These are phyloP conservation scores for Fraxinus xanthoxyloides DNA, from an alignment of 305 asterid genomes.

Conservation along the genomic window DNA sequence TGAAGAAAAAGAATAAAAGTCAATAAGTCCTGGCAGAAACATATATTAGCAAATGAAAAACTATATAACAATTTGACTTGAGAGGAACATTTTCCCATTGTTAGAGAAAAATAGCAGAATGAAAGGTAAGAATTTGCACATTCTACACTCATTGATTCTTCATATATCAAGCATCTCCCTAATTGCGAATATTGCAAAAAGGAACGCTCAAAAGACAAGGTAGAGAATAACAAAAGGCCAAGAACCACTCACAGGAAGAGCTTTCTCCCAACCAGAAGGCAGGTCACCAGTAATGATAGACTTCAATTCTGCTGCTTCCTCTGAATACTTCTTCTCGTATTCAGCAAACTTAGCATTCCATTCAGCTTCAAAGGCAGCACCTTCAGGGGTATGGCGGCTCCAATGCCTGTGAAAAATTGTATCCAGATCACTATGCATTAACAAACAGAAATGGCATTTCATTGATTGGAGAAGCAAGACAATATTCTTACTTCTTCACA, in stretches of 20 bases:
- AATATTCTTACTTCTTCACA: no score
- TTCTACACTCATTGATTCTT: background rate
- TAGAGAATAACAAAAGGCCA: conserved; percentile 1
- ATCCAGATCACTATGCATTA: no score
- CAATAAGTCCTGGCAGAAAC: background rate
- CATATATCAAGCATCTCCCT: background rate
- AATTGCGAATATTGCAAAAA: background rate
- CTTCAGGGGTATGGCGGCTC: conserved; percentile 69
- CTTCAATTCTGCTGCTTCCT: conserved; percentile 83
- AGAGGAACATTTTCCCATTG: background rate
- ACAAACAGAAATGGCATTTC: no score
- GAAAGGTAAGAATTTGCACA: background rate
- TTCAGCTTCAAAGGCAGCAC: conserved; percentile 77
- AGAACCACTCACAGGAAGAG: conserved; percentile 78
- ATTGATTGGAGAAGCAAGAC: no score
- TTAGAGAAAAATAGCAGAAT: background rate
- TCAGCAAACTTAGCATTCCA: conserved; percentile 87
- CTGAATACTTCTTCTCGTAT: conserved; percentile 77
- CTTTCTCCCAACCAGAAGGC: conserved; percentile 94
- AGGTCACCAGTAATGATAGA: conserved; percentile 45
- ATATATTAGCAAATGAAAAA: background rate
- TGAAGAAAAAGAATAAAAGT: conserved; percentile 4
- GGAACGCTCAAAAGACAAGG: background rate
- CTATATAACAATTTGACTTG: background rate
- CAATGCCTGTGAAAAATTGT: no score